These are phyloP conservation scores for Zopfochytrium polystomum DNA, from an alignment of 371 early-diverging fungal genomes.

Conservation along the genomic window DNA sequence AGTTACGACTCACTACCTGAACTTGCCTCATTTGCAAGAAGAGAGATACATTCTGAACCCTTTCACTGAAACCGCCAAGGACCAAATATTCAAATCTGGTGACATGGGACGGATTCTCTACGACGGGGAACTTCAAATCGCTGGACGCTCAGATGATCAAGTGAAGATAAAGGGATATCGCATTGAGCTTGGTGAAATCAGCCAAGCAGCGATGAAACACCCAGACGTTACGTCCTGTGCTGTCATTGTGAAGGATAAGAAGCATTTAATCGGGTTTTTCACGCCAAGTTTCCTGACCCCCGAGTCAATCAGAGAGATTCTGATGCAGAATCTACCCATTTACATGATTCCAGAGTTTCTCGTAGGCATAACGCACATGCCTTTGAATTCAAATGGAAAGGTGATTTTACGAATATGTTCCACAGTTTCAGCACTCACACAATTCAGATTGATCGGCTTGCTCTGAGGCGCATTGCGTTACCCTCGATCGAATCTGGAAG, in stretches of 20 bases:
- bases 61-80: too few relatives aligned
- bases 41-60: too few relatives aligned
- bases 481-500: too few relatives aligned
- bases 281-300: conserved; percentile 19
- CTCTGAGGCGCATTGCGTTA: too few relatives aligned
- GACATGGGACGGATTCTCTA: conserved; percentile 29
- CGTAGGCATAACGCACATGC: conserved; percentile 21
- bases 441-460: too few relatives aligned
- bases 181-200: conserved; percentile 47
- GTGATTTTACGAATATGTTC: too few relatives aligned
- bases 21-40: too few relatives aligned
- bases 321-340: conserved; percentile 16
- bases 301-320: conserved; percentile 1
- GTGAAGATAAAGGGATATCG: conserved; percentile 50
- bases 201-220: conserved; percentile 5
- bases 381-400: conserved; percentile 32
- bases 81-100: too few relatives aligned
- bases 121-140: conserved; percentile 35
- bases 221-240: conserved; percentile 13
- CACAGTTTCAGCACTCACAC: too few relatives aligned
- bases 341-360: conserved; percentile 32
- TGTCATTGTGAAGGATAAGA: conserved; percentile 19
- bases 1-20: too few relatives aligned
- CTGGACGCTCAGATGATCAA: conserved; percentile 44
- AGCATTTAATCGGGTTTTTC: conserved; percentile 24